phyloP scores from a whole-genome alignment of 805 yeast species.

The Clavispora phyllophila region DNA sequence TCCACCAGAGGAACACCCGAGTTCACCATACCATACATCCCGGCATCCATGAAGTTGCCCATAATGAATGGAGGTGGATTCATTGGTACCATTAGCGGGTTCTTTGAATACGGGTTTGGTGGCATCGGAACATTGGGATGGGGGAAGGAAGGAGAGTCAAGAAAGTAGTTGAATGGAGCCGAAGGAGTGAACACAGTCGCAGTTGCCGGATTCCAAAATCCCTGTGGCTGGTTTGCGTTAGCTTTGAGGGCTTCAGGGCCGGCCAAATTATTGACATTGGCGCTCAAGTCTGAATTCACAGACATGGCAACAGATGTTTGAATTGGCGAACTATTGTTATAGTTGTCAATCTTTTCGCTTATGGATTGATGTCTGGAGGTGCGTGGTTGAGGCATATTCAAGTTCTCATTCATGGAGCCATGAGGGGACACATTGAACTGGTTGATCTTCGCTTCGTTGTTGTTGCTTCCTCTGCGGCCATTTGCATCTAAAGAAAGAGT shows the following conservation, averaged over 20 bases:
- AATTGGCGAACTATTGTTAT: constrained; percentile 41
- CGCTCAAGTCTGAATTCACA: constrained; percentile 23
- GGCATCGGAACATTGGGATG: constrained; percentile 12
- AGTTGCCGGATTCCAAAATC: constrained; percentile 65
- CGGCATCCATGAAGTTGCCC: constrained; percentile 35
- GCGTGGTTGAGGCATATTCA: constrained; percentile 32
- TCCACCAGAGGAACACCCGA: constrained; percentile 9
- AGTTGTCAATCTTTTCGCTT: constrained; percentile 60
- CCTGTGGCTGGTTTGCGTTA: constrained; percentile 15
- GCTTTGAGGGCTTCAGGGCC: constrained; percentile 3
- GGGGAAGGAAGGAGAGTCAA: constrained; percentile 17
- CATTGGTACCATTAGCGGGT: constrained; percentile 29
- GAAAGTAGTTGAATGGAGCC: constrained; percentile 22
- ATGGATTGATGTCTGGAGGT: constrained; percentile 47
- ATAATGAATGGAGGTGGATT: constrained; percentile 37
- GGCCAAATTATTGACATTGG: constrained; percentile 5
- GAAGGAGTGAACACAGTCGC: constrained; percentile 56
- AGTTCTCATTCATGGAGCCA: constrained; percentile 40
- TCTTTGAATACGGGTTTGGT: constrained; percentile 29
- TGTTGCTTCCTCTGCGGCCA: constrained; percentile 49
- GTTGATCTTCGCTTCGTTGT: constrained; percentile 22
- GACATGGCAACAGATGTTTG: constrained; percentile 39
- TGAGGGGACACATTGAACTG: constrained; percentile 29
- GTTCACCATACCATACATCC: constrained; percentile 28
- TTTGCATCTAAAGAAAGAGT: constrained; percentile 28